phyloP scores from a whole-genome alignment of 202 grass and related monocot species.

The Schoenoplectus triqueter region DNA sequence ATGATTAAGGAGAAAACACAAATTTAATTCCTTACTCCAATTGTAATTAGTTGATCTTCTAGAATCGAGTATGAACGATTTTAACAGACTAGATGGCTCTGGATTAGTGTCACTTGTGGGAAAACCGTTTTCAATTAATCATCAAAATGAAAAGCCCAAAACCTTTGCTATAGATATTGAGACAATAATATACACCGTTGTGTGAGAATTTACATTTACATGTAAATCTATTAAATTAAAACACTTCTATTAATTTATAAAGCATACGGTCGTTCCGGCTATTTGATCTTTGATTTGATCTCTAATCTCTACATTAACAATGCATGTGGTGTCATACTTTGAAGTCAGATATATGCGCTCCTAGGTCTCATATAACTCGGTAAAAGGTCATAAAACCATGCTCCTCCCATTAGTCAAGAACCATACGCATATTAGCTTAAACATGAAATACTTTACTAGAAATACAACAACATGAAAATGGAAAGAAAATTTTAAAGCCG shows the following conservation, averaged over 20 bases:
- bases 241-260: background rate
- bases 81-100: background rate
- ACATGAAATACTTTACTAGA: conserved; percentile 23
- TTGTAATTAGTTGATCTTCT: background rate
- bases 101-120: no score
- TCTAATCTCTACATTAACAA: background rate
- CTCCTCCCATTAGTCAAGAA: background rate
- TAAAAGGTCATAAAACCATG: background rate
- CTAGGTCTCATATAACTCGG: background rate
- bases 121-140: background rate
- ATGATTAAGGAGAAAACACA: background rate
- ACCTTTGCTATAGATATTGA: background rate
- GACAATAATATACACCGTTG: no score
- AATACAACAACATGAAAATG: conserved; percentile 40
- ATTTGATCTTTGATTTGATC: background rate
- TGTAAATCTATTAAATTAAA: background rate
- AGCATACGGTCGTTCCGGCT: background rate
- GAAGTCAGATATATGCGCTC: background rate
- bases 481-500: background rate
- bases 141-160: background rate
- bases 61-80: background rate
- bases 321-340: background rate
- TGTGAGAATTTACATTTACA: background rate
- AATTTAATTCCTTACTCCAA: background rate
- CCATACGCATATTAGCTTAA: conserved; percentile 24